Conservation (phyloP, 2,329 filamentous ascomycete genomes). For the Fusarium coffeatum region DNA sequence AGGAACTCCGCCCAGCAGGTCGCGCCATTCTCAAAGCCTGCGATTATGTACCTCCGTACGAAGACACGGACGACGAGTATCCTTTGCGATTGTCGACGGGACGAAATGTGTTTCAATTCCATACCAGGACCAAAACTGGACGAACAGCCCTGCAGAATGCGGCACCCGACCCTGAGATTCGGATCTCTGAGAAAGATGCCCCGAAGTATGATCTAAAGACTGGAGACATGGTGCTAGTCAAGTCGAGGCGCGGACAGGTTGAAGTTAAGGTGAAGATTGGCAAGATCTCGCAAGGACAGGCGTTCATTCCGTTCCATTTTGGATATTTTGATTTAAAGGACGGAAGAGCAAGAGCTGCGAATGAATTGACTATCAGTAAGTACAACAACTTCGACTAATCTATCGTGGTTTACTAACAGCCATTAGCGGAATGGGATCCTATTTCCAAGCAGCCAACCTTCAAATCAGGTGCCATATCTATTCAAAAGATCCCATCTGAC, state of each 20-base stretch:
- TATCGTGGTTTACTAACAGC: not conserved
- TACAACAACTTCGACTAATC: accelerated
- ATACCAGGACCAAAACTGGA: not conserved
- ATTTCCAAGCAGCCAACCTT: not conserved
- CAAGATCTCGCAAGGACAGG: not conserved
- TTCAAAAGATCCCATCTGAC: accelerated
- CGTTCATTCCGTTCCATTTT: conserved; percentile 1
- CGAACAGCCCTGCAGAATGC: not conserved
- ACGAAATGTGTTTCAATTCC: not conserved
- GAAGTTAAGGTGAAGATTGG: not conserved
- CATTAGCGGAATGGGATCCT: not conserved
- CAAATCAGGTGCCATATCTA: not conserved
- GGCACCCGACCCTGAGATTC: not conserved
- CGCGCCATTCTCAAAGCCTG: not conserved
- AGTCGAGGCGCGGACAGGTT: not conserved
- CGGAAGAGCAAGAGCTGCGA: not conserved
- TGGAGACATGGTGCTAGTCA: not conserved
- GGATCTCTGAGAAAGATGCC: not conserved
- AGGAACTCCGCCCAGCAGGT: not conserved
- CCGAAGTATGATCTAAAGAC: not conserved
- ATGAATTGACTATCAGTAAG: not conserved
- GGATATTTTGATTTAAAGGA: not conserved
- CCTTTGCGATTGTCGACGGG: not conserved
- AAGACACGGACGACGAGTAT: not conserved
- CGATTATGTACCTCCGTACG: not conserved